These are phyloP conservation scores for Alternaria burnsii DNA, from an alignment of 2,329 filamentous ascomycete species.

Conservation along the genomic window DNA sequence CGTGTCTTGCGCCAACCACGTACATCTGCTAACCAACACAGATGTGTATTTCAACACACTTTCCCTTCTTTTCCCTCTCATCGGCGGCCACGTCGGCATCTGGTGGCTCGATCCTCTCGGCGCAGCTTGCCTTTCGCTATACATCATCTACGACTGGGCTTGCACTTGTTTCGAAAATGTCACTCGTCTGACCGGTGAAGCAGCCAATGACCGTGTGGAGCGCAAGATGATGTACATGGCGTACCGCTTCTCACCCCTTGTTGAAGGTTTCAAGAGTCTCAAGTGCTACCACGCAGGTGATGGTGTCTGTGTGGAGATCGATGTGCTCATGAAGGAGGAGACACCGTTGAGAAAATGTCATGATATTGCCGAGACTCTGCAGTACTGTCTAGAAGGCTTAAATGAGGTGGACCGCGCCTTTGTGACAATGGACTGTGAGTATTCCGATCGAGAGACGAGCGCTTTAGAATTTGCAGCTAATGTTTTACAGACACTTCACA, in stretches of 20 bases:
- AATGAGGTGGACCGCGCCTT: slow-evolving; percentile 63
- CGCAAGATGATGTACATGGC: slow-evolving; percentile 69
- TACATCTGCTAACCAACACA: slow-evolving; percentile 42
- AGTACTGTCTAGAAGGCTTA: slow-evolving; percentile 67
- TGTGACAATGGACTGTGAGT: slow-evolving; percentile 61
- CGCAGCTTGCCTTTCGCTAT: slow-evolving; percentile 69
- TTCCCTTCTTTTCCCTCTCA: slow-evolving; percentile 68
- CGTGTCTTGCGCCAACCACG: no score
- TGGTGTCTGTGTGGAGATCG: slow-evolving; percentile 69
- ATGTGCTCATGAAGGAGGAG: slow-evolving; percentile 65
- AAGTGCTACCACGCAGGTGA: slow-evolving; percentile 70
- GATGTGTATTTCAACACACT: slow-evolving; percentile 72
- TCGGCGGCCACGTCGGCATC: slow-evolving; percentile 65
- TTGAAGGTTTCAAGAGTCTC: slow-evolving; percentile 63
- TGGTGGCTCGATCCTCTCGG: slow-evolving; percentile 75
- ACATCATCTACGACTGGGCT: slow-evolving; percentile 75
- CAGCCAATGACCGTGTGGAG: slow-evolving; percentile 60
- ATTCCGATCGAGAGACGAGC: not conserved
- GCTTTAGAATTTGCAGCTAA: slow-evolving; percentile 13
- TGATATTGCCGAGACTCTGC: slow-evolving; percentile 69
- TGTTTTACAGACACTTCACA: slow-evolving; percentile 30
- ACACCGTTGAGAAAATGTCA: slow-evolving; percentile 63
- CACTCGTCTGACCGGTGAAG: slow-evolving; percentile 66
- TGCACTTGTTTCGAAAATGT: slow-evolving; percentile 69
- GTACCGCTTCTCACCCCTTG: slow-evolving; percentile 64